Evolutionary conservation across 176 grass and related monocot species (phyloP), one percentile per base, ranked within the genome.

Genomic region (Luzula sylvatica): DNA sequence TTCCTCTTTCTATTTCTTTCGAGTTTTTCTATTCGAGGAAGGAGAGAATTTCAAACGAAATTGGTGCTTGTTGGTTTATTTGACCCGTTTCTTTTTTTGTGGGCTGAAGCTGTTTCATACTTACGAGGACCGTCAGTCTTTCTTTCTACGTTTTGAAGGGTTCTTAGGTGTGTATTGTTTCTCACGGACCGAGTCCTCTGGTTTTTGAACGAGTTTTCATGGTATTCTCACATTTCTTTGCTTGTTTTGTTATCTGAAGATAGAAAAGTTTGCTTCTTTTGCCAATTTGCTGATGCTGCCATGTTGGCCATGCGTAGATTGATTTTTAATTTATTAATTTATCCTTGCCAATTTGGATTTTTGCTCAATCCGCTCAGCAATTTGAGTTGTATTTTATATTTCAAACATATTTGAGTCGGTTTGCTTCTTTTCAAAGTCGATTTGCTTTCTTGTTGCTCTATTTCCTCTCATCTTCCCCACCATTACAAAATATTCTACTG

Each of bases 1-100:
- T 64, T 35, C 5, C 9, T 11, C 43, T 16, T 11, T 49, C 28
- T 20, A 9, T 64, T 64, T 50, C 60, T 46, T 50, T 64, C 24
- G 19, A 32, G 42, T 49, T 35, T 64, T 23, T 25, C 20, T 49
- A 20, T 50, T 42, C 3, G 7, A 16, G 30, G 43, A 64, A 2
- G 0, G 18, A 35, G 19, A 21, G 42, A 32, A 32, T 47, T 48
- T 15, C 12, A 49, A 49, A 8, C 2, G 23, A 30, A 64, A 28
- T 64, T 64, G 42, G 29, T 7, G 45, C 46, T 64, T 45, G 12
- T 32, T 49, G 15, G 24, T 42, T 49, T 64, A 18, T 64, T 64
- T 64, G 60, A 64, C 43, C 56, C 60, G 60, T 64, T 50, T 50
- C 15, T 44, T 64, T 15, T 64, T 11, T 46, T 5, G 14, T 8